Conservation (phyloP, 306 rosid species). For the Phaseolus lunatus region DNA sequence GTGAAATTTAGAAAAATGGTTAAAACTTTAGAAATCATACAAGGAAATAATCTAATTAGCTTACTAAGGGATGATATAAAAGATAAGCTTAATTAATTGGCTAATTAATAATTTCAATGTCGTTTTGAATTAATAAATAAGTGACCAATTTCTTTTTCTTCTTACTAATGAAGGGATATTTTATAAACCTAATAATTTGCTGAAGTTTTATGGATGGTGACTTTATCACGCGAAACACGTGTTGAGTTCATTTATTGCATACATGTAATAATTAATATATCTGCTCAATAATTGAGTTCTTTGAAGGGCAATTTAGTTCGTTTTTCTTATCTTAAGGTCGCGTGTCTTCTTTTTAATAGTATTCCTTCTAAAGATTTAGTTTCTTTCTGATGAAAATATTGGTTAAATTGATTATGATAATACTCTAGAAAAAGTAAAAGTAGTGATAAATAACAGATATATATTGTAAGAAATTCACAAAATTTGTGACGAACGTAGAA, state of each 20-base stretch:
- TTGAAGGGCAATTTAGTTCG: neutral
- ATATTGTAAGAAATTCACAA: too few relatives aligned
- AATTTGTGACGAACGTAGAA: too few relatives aligned
- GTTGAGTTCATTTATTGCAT: slow-evolving; percentile 2
- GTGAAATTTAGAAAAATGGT: neutral
- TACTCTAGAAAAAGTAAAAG: too few relatives aligned
- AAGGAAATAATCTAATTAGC: neutral
- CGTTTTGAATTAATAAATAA: slow-evolving; percentile 2
- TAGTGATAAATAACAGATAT: too few relatives aligned
- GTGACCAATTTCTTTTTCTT: neutral
- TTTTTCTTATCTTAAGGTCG: neutral
- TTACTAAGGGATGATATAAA: neutral
- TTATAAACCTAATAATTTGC: neutral
- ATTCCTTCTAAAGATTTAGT: too few relatives aligned
- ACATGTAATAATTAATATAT: neutral
- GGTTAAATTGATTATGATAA: too few relatives aligned
- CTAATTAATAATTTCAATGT: neutral
- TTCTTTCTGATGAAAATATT: too few relatives aligned
- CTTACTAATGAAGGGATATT: neutral
- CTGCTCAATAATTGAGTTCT: neutral
- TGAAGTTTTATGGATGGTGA: neutral
- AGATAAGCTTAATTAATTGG: neutral
- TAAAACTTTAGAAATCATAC: neutral
- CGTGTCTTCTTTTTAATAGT: neutral
- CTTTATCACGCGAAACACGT: neutral